Base-by-base conservation (phyloP, 192 early-diverging fungal genomes). In the Rhizophlyctis rosea region DNA sequence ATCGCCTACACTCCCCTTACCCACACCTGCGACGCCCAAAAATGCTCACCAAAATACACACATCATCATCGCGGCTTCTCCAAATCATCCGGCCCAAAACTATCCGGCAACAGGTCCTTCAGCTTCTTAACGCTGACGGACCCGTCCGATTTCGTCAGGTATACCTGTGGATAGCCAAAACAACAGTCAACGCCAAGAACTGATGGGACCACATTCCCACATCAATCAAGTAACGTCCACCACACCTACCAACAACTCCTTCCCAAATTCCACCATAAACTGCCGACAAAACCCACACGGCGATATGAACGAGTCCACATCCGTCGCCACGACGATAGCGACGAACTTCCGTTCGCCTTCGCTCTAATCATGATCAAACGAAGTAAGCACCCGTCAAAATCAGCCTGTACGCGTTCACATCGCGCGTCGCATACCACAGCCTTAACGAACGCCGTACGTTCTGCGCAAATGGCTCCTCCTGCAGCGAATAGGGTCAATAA, bases 401-500 rank as follows among this genome's bases (percentile, higher is more conserved):
- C n/a, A n/a, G n/a, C n/a, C n/a, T n/a, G n/a, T n/a, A n/a, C n/a
- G n/a, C n/a, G n/a, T n/a, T n/a, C n/a, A n/a, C n/a, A n/a, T n/a
- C n/a, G n/a, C 39, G n/a, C n/a, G n/a, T n/a, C 13, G 59, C 76
- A 71, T 82, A 90, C 87, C 57, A 97, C 87, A 25, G 93, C 94
- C 64, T 92, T 95, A 9, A 87, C 82, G 67, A 91, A 85, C 2
- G 92, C 93, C 16, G 91, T 92, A 36, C 93, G 80, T 74, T 97
- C 94, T 39, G 91, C 94, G 65, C 94, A 96, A 54, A 94, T 89
- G 31, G 90, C 83, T 14, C 85, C n/a, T n/a, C n/a, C n/a, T n/a
- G n/a, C n/a, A n/a, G n/a, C n/a, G n/a, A n/a, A n/a, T n/a, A n/a
- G n/a, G n/a, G n/a, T n/a, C n/a, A n/a, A n/a, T n/a, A n/a, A n/a